phyloP scores from a whole-genome alignment of 148 eudicot species.

The Agrostemma githago region DNA sequence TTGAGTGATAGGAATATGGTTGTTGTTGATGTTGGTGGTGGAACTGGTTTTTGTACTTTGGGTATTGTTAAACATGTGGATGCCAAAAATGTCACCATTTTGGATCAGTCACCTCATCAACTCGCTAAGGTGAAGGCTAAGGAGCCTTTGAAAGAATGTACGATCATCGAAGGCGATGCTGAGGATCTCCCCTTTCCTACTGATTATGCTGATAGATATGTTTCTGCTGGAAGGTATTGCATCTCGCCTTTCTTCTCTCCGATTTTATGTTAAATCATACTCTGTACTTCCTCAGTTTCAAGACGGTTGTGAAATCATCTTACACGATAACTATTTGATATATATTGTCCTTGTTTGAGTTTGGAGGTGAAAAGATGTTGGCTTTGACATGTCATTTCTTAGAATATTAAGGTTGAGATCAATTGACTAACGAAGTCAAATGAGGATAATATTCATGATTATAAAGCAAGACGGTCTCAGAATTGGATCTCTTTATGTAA shows the following conservation, averaged over 20 bases:
- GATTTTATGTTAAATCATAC: neutral
- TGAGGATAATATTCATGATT: no score
- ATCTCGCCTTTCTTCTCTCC: neutral
- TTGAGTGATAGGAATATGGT: conserved; percentile 44
- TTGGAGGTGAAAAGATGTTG: neutral
- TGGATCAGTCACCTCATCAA: conserved; percentile 93
- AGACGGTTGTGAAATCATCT: no score
- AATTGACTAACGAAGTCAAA: no score
- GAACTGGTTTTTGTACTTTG: conserved; percentile 79
- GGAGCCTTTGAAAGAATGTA: conserved; percentile 82
- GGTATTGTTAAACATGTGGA: conserved; percentile 81
- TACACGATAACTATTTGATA: no score
- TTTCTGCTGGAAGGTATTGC: conserved; percentile 84
- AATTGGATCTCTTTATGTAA: no score
- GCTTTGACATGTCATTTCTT: no score
- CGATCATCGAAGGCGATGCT: conserved; percentile 82
- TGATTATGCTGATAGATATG: conserved; percentile 89
- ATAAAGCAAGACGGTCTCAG: no score
- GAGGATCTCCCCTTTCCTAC: conserved; percentile 88
- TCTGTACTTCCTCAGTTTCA: no score
- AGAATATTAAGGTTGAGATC: no score
- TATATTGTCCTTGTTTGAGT: neutral
- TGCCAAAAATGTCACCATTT: conserved; percentile 89
- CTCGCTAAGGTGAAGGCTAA: conserved; percentile 79
- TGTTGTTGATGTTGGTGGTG: conserved; percentile 93